A percentile compares a stretch with the other conserved stretches of the same genome.
Conservation (phyloP, 192 early-diverging fungal species). For the Globomyces pollinis-pini region DNA sequence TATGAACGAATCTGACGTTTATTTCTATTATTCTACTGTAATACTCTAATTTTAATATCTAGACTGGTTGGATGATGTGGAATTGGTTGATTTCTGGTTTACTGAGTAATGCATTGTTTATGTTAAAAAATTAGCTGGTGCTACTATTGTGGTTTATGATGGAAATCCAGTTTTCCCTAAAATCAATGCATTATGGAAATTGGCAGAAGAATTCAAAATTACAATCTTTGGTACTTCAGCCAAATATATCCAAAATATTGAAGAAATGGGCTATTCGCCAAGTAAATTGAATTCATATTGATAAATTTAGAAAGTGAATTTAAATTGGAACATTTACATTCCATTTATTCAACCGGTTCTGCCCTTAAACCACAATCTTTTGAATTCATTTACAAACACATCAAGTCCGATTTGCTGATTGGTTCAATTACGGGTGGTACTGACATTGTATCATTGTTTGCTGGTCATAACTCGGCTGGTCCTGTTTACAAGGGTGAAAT, state of each 20-base stretch:
- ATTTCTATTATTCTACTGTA: conserved; percentile 68
- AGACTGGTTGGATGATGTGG: conserved; percentile 93
- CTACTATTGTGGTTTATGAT: conserved; percentile 80
- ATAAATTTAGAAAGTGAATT: too few relatives aligned
- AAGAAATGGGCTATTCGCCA: conserved; percentile 66
- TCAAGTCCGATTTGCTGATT: conserved; percentile 79
- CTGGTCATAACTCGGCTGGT: conserved; percentile 78
- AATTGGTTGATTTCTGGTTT: conserved; percentile 90
- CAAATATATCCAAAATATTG: conserved; percentile 86
- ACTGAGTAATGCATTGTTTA: conserved; percentile 16
- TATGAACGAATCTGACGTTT: conserved; percentile 62
- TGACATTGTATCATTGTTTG: conserved; percentile 94
- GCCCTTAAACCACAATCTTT: conserved; percentile 87
- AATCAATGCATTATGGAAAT: conserved; percentile 66
- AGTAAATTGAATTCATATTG: too few relatives aligned
- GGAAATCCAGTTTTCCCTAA: conserved; percentile 88
- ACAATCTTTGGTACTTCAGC: conserved; percentile 91
- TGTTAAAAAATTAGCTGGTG: conserved; percentile 37
- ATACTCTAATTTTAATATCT: too few relatives aligned
- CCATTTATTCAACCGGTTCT: conserved; percentile 90
- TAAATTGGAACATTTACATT: conserved; percentile 54
- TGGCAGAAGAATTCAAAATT: conserved; percentile 67
- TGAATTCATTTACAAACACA: conserved; percentile 81
- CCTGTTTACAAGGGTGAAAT: conserved; percentile 94
- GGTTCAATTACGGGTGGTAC: conserved; percentile 97